These are phyloP conservation scores for Vaccinium macrocarpon DNA, from an alignment of 148 eudicot species.

Conservation along the genomic window DNA sequence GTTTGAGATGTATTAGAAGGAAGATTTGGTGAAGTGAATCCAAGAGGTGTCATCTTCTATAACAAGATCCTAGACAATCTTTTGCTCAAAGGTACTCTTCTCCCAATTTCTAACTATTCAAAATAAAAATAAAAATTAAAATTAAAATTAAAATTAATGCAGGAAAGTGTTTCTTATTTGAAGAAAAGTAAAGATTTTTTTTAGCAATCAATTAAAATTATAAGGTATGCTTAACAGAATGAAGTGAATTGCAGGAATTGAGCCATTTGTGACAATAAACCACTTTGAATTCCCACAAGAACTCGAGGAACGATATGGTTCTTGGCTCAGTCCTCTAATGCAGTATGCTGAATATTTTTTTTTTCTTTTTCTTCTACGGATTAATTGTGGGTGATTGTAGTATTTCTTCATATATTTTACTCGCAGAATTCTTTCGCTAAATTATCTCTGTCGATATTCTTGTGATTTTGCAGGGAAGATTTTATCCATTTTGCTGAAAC, in stretches of 20 bases:
- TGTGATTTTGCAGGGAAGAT: conserved; percentile 50
- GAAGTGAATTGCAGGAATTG: conserved; percentile 44
- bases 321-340: conserved; percentile 77
- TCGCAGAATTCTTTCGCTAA: not conserved
- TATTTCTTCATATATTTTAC: not conserved
- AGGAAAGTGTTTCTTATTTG: no score
- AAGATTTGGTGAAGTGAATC: conserved; percentile 55
- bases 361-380: not conserved
- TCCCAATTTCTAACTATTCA: no score
- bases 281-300: conserved; percentile 72
- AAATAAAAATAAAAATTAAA: no score
- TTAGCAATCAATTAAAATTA: not conserved
- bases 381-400: not conserved
- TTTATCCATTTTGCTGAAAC: conserved; percentile 54
- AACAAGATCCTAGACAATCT: conserved; percentile 60
- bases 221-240: not conserved
- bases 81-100: conserved; percentile 47
- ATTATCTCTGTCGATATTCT: not conserved
- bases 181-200: not conserved
- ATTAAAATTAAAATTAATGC: no score
- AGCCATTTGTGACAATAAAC: conserved; percentile 79
- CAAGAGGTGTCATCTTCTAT: conserved; percentile 55
- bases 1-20: conserved; percentile 44
- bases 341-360: conserved; percentile 42
- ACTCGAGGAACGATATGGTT: conserved; percentile 60